These are phyloP conservation scores for Echinochloa phyllopogon DNA, from an alignment of 176 grass and related monocot genomes.

Conservation along the genomic window DNA sequence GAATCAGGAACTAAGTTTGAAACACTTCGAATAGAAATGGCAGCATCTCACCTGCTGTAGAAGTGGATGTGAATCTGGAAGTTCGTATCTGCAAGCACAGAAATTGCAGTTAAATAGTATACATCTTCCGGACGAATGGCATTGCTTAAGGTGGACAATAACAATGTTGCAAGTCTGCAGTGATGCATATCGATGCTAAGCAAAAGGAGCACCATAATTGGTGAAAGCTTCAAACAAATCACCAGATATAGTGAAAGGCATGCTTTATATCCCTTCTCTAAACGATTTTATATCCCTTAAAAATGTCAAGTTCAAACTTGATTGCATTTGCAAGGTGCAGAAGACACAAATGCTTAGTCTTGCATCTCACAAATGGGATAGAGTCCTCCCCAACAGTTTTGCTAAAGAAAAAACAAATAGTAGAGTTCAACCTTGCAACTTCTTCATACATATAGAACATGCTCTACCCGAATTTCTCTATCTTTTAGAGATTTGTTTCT, in stretches of 20 bases:
- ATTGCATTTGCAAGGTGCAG: neutral
- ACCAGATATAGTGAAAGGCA: neutral
- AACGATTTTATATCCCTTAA: neutral
- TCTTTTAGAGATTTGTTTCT: neutral
- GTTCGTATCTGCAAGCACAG: constrained; percentile 75
- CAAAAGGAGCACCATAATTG: neutral
- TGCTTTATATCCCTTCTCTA: neutral
- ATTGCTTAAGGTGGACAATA: constrained; percentile 17
- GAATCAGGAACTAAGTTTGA: constrained; percentile 41
- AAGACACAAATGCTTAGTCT: constrained; percentile 3
- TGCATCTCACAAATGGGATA: neutral
- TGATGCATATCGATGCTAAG: constrained; percentile 17
- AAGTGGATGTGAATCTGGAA: constrained; percentile 89
- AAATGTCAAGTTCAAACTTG: neutral
- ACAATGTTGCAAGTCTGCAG: constrained; percentile 19
- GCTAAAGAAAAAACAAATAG: neutral
- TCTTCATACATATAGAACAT: neutral
- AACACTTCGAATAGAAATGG: constrained; percentile 28
- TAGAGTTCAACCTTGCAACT: neutral
- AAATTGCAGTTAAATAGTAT: constrained; percentile 34
- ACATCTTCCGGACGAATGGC: constrained; percentile 6
- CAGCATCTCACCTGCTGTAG: constrained; percentile 65
- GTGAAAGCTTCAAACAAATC: neutral
- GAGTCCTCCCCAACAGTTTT: neutral
- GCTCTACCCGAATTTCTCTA: neutral